Conservation (phyloP, 495 filamentous ascomycete species). For the Aspergillus bridgeri region DNA sequence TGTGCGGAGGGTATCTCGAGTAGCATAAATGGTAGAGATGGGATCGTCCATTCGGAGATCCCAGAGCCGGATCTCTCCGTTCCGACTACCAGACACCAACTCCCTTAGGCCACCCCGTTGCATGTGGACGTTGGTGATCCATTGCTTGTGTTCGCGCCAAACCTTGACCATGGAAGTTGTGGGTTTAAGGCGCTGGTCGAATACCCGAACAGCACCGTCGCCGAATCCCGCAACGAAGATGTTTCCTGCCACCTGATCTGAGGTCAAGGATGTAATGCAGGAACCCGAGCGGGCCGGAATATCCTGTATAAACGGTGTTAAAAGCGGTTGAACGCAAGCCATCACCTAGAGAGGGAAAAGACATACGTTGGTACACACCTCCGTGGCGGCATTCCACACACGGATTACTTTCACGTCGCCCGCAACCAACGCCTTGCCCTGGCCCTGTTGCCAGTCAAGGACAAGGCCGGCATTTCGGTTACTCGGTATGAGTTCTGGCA, state of each 20-base stretch:
- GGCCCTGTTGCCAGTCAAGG: conserved; percentile 98
- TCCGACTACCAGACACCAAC: conserved; percentile 78
- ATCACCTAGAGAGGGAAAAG: not conserved
- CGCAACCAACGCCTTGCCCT: conserved; percentile 87
- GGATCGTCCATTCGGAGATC: conserved; percentile 82
- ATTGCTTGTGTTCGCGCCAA: conserved; percentile 92
- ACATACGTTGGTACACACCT: conserved; percentile 78
- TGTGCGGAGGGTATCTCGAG: conserved; percentile 74
- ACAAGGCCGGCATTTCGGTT: conserved; percentile 92
- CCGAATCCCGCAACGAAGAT: conserved; percentile 96
- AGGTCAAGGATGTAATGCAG: conserved; percentile 92
- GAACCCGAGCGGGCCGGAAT: conserved; percentile 94
- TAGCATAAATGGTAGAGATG: conserved; percentile 68
- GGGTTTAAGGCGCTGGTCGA: conserved; percentile 80
- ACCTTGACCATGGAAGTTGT: conserved; percentile 86
- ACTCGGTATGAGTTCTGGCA: conserved; percentile 88
- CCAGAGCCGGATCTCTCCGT: conserved; percentile 94
- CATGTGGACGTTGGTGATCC: conserved; percentile 95
- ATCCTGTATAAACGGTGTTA: conserved; percentile 50
- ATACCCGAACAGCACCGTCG: conserved; percentile 92
- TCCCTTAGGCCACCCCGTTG: conserved; percentile 92
- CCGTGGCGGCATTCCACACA: conserved; percentile 91
- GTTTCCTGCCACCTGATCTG: conserved; percentile 94
- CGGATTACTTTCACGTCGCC: conserved; percentile 94
- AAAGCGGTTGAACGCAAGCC: not conserved